Evolutionary conservation across 2,329 filamentous ascomycete genomes (phyloP), one percentile per base, ranked within the genome.

Genomic region (Fusarium torreyae): DNA sequence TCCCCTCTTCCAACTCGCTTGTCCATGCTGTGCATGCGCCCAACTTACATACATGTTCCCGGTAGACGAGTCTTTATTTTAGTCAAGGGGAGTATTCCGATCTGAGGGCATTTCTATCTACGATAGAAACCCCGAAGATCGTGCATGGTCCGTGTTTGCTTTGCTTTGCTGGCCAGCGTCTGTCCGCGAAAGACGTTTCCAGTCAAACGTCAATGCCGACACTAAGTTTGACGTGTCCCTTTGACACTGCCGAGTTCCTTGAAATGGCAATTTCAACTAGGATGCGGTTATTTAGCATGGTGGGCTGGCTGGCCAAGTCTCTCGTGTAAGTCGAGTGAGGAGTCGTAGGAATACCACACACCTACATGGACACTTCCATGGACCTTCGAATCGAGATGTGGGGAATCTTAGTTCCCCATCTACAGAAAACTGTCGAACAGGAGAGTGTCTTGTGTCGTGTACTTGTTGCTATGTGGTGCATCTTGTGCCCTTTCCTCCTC

Each of bases 141-240:
- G 43, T 46, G 40, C 54, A 55, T 63, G 67, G 42, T 42, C 57
- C 34, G n/a, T 22, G 44, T 22, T 20, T 57, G 52, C 40, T 31
- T 31, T 31, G 28, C 28, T 31, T 49, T 62, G 53, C 53, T 49
- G 20, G 50, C 53, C 63, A 65, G 66, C 58, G 62, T 69, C 61
- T 69, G 54, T 58, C 10, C 60, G 57, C 53, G 38, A 51, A 57
- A 38, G 45, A 34, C 43, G 43, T 68, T 66, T 64, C 39, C 45
- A 34, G 40, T 60, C 69, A 60, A 65, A 68, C 62, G 46, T 68
- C 67, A 49, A 38, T 63, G 56, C 69, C 57, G 61, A 57, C 55
- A 46, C 56, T 57, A 63, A 65, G 44, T 38, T 62, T 42, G 51
- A 57, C 39, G 18, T 42, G 42, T 48, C 22, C 18, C 11, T 24